Percentiles rank a stretch among this genome's conserved stretches.
phyloP scores from a whole-genome alignment of 1,284 basidiomycete genomes.

The Cutaneotrichosporon arboriforme region DNA sequence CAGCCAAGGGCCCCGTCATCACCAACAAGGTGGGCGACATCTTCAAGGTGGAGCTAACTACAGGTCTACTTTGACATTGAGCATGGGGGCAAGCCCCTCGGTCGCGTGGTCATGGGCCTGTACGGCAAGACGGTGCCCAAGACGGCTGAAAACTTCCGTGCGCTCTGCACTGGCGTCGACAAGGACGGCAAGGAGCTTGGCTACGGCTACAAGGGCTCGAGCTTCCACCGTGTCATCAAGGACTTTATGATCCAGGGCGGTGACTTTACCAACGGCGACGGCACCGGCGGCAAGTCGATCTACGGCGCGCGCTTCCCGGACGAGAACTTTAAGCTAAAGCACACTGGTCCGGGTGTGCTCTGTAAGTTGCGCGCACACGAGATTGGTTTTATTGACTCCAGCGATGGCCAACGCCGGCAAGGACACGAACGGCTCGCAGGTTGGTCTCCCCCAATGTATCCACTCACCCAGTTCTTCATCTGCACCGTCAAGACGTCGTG shows the following conservation, averaged over 20 bases:
- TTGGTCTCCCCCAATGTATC: background rate
- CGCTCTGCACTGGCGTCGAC: conserved; percentile 64
- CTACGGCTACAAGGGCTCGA: conserved; percentile 64
- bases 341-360: conserved; percentile 74
- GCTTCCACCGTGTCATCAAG: conserved; percentile 67
- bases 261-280: conserved; percentile 63
- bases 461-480: conserved; percentile 52
- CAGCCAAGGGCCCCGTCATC: conserved; percentile 61
- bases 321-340: conserved; percentile 85
- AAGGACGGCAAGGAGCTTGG: conserved; percentile 71
- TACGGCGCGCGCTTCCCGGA: conserved; percentile 59
- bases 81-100: conserved; percentile 75
- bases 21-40: conserved; percentile 60
- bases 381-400: conserved; percentile 28
- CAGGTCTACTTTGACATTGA: conserved; percentile 85
- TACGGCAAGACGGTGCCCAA: conserved; percentile 83
- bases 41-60: background rate
- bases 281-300: conserved; percentile 59
- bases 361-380: conserved; percentile 43
- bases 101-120: conserved; percentile 75
- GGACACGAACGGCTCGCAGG: conserved; percentile 48
- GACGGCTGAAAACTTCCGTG: conserved; percentile 66
- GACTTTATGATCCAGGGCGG: conserved; percentile 68
- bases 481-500: conserved; percentile 73
- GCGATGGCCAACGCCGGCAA: conserved; percentile 81